These are phyloP conservation scores for Fusarium oligoseptatum DNA, from an alignment of 2,329 filamentous ascomycete genomes.

Conservation along the genomic window DNA sequence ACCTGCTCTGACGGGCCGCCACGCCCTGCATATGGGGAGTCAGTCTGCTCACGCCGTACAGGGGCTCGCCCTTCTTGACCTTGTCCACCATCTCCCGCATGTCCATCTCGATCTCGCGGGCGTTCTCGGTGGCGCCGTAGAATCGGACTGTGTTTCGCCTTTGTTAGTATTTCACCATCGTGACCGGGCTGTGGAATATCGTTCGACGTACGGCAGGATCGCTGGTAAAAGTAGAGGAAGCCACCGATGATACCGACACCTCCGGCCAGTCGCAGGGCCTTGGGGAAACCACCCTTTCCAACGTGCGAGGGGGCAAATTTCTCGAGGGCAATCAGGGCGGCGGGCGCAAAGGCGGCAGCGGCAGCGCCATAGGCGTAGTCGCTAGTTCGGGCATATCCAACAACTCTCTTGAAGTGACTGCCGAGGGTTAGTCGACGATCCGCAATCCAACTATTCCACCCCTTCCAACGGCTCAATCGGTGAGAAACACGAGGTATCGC, in stretches of 20 bases:
- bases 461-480: background rate
- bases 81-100: constrained; percentile 98
- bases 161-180: background rate
- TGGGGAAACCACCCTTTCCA: constrained; percentile 84
- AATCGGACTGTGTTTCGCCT: constrained; percentile 80
- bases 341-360: constrained; percentile 79
- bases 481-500: background rate
- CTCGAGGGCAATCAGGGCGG: constrained; percentile 83
- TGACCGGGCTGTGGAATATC: background rate
- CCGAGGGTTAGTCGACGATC: constrained; percentile 45
- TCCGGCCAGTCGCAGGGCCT: constrained; percentile 83
- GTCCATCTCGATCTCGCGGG: constrained; percentile 92
- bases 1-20: constrained; percentile 91
- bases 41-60: constrained; percentile 86
- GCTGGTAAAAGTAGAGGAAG: constrained; percentile 87
- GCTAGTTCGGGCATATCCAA: constrained; percentile 85
- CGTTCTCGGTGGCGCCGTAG: constrained; percentile 94
- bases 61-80: constrained; percentile 90
- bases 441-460: constrained; percentile 3
- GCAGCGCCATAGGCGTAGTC: constrained; percentile 82
- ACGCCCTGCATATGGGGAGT: constrained; percentile 94
- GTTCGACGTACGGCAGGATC: constrained; percentile 78
- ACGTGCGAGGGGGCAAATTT: constrained; percentile 86
- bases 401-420: constrained; percentile 91
- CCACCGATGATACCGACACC: constrained; percentile 81